phyloP scores from a whole-genome alignment of 1,139 yeast species.

The Hyphopichia pseudoburtonii region DNA sequence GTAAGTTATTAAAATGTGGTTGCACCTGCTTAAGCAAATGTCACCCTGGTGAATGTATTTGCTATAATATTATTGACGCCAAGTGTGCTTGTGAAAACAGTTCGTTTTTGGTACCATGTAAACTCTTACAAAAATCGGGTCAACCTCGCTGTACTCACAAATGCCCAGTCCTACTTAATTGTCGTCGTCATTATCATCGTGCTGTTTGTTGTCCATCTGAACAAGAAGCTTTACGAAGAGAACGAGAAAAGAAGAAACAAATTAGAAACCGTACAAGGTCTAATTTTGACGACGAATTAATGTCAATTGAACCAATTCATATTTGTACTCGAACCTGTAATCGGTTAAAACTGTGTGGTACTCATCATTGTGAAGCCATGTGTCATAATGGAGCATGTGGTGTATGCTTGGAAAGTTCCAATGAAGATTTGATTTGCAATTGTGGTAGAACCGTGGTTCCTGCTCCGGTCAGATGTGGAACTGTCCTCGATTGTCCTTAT shows the following conservation, averaged over 20 bases:
- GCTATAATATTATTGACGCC: conserved; percentile 48
- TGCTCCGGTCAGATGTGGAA: conserved; percentile 92
- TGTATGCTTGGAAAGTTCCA: conserved; percentile 79
- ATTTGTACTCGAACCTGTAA: conserved; percentile 75
- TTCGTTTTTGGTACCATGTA: conserved; percentile 62
- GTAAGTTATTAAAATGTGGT: conserved; percentile 68
- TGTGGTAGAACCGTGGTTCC: conserved; percentile 80
- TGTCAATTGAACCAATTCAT: conserved; percentile 73
- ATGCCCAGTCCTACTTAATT: conserved; percentile 74
- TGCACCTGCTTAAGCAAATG: conserved; percentile 67
- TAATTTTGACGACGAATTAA: conserved; percentile 45
- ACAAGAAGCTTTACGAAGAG: conserved; percentile 61
- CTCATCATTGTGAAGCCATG: conserved; percentile 68
- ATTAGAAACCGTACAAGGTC: conserved; percentile 40
- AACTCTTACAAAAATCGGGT: conserved; percentile 48
- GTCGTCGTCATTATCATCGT: conserved; percentile 79
- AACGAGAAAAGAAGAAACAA: conserved; percentile 54
- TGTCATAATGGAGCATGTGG: conserved; percentile 87
- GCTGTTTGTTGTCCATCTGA: conserved; percentile 71
- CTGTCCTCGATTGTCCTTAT: conserved; percentile 64
- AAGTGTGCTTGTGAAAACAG: conserved; percentile 54
- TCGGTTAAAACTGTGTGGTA: conserved; percentile 65
- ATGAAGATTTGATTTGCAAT: conserved; percentile 77
- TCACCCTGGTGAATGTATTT: conserved; percentile 77
- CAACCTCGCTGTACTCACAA: conserved; percentile 68